These are phyloP conservation scores for Epichloe sp. DNA, from an alignment of 2,329 filamentous ascomycete genomes.

Conservation along the genomic window DNA sequence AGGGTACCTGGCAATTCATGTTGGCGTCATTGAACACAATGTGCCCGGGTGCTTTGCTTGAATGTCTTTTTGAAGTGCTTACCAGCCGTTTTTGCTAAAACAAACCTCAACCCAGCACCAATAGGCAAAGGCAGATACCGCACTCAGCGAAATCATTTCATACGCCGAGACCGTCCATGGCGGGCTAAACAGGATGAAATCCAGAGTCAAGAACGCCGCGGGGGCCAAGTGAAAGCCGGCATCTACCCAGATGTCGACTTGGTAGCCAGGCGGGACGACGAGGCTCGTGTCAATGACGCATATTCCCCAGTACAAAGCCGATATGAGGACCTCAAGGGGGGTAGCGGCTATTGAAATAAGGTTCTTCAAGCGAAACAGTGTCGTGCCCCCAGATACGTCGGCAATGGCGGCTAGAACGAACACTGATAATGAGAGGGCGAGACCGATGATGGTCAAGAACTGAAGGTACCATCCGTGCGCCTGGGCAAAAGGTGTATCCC, in stretches of 20 bases:
- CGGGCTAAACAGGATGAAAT: slow-evolving; percentile 12
- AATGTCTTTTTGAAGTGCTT: slow-evolving; percentile 14
- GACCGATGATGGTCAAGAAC: slow-evolving; percentile 62
- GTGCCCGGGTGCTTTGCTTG: neutral
- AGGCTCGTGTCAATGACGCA: too few relatives aligned
- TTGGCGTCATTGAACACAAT: neutral
- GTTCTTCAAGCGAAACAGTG: too few relatives aligned
- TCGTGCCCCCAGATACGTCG: too few relatives aligned
- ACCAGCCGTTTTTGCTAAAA: slow-evolving; percentile 53
- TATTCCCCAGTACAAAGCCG: too few relatives aligned
- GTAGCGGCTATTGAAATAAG: too few relatives aligned
- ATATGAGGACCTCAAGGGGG: too few relatives aligned
- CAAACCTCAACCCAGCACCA: slow-evolving; percentile 70
- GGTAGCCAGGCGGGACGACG: too few relatives aligned
- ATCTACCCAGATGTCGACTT: too few relatives aligned
- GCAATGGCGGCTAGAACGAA: slow-evolving; percentile 41
- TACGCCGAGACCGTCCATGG: slow-evolving; percentile 55
- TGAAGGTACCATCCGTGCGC: slow-evolving; percentile 57
- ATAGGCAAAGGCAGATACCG: slow-evolving; percentile 49
- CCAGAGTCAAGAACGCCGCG: too few relatives aligned
- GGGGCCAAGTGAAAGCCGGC: too few relatives aligned
- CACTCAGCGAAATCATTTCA: slow-evolving; percentile 45
- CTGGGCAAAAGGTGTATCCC: slow-evolving; percentile 38
- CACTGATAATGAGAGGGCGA: slow-evolving; percentile 45
- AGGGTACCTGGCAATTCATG: slow-evolving; percentile 47